Conservation (phyloP, 306 rosid species). For the Gillenia trifoliata region DNA sequence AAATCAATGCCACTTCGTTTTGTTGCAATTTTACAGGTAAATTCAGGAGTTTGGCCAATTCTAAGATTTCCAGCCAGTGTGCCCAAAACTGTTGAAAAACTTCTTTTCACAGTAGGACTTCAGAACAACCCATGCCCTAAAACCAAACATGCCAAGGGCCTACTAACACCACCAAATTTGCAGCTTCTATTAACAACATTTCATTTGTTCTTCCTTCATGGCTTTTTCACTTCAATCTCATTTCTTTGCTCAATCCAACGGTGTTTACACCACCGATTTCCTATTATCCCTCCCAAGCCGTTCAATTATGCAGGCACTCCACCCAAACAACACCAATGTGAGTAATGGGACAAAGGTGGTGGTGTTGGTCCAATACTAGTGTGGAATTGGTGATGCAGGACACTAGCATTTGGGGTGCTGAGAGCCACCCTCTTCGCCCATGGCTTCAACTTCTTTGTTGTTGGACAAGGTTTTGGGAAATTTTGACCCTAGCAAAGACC, state of each 20-base stretch:
- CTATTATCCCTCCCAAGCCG: constrained; percentile 29
- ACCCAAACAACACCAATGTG: constrained; percentile 23
- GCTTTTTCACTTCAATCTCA: constrained; percentile 68
- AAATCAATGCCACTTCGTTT: constrained; percentile 42
- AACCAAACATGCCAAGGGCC: constrained; percentile 78
- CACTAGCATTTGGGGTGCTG: constrained; percentile 65
- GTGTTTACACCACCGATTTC: constrained; percentile 42
- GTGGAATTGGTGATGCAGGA: constrained; percentile 50
- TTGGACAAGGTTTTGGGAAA: constrained; percentile 76
- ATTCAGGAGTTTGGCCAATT: constrained; percentile 45
- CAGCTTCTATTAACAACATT: constrained; percentile 54
- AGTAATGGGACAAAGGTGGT: constrained; percentile 20
- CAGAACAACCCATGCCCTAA: constrained; percentile 59
- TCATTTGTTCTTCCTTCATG: constrained; percentile 53
- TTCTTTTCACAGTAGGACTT: constrained; percentile 62
- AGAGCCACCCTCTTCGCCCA: constrained; percentile 81
- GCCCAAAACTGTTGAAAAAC: constrained; percentile 39
- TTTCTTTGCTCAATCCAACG: constrained; percentile 29
- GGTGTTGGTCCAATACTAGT: constrained; percentile 24
- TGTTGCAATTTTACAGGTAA: constrained; percentile 41
- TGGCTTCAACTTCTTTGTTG: constrained; percentile 59
- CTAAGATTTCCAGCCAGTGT: constrained; percentile 58
- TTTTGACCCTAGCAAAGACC: constrained; percentile 44
- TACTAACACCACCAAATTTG: constrained; percentile 50
- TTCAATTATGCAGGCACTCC: constrained; percentile 28